These are phyloP conservation scores for Pseudocercospora crystallina DNA, from an alignment of 2,329 filamentous ascomycete genomes.

Conservation along the genomic window DNA sequence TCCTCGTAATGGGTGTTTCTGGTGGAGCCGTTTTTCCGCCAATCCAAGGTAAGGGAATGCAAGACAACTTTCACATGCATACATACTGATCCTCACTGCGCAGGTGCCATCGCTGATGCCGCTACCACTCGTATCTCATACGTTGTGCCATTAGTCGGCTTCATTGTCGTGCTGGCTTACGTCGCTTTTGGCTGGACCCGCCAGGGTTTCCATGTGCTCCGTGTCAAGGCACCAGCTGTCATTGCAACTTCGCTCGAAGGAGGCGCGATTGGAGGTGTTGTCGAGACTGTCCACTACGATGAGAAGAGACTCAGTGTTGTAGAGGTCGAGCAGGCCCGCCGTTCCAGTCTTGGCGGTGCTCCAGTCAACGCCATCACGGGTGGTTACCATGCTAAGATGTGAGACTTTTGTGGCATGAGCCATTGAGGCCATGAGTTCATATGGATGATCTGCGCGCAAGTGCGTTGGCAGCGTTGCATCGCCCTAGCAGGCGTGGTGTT, in stretches of 20 bases:
- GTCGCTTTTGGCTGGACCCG: conserved; percentile 34
- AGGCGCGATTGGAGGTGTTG: conserved; percentile 35
- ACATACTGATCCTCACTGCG: conserved; percentile 3
- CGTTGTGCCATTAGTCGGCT: conserved; percentile 46
- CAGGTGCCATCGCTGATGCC: conserved; percentile 40
- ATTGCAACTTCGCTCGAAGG: conserved; percentile 33
- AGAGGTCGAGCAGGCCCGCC: conserved; percentile 28
- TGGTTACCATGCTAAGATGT: conserved; percentile 21
- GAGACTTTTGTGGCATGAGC: too few species aligned
- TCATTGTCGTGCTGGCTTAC: conserved; percentile 42
- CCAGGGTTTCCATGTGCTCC: conserved; percentile 35
- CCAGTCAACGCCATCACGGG: conserved; percentile 31
- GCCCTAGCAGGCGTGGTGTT: too few species aligned
- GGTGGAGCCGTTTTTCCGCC: conserved; percentile 38
- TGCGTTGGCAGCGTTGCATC: too few species aligned
- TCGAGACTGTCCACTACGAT: conserved; percentile 36
- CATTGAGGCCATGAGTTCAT: too few species aligned
- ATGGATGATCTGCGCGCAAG: too few species aligned
- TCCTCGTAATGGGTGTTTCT: conserved; percentile 42
- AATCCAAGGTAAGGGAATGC: conserved; percentile 25
- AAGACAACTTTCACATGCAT: too few species aligned
- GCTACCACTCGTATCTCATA: conserved; percentile 45
- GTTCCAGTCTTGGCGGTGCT: conserved; percentile 27
- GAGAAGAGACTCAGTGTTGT: conserved; percentile 33
- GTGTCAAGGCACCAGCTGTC: conserved; percentile 33